phyloP scores from a whole-genome alignment of 352 stramenopile genomes.

The Ochromonadaceae sp. region DNA sequence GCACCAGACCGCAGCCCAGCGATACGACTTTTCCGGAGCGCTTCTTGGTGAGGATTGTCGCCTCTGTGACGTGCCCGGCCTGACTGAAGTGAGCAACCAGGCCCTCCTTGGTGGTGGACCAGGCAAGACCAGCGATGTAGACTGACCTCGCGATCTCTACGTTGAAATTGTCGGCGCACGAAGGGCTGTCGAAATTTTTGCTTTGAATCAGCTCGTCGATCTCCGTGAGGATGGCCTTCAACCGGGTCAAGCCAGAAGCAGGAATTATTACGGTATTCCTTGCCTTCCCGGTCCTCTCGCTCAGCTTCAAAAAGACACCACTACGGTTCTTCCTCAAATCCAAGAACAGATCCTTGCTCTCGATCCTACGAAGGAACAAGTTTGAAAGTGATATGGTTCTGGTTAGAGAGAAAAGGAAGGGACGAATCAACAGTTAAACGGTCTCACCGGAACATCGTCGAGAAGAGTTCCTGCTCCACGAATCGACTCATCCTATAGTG shows the following conservation, averaged over 20 bases:
- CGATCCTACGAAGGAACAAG: no score
- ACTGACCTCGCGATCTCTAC: neutral
- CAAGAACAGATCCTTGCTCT: conserved; percentile 9
- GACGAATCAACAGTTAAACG: no score
- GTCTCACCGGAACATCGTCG: no score
- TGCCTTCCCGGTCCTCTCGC: neutral
- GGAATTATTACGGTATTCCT: conserved; percentile 10
- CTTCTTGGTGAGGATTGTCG: neutral
- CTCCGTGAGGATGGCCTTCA: neutral
- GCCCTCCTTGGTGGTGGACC: neutral
- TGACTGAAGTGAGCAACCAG: neutral
- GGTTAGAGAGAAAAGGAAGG: no score
- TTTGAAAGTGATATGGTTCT: no score
- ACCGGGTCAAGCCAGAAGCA: neutral
- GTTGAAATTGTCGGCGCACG: neutral
- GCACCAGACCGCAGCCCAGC: conserved; percentile 1
- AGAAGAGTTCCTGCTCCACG: no score
- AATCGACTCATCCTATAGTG: no score
- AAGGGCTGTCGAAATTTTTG: neutral
- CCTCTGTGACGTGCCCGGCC: neutral
- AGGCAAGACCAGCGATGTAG: neutral
- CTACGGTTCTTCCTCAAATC: neutral
- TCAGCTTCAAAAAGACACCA: conserved; percentile 7
- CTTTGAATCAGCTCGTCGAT: neutral
- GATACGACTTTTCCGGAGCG: neutral